These are phyloP conservation scores for Penicillium thymicola DNA, from an alignment of 2,329 filamentous ascomycete genomes.

Conservation along the genomic window DNA sequence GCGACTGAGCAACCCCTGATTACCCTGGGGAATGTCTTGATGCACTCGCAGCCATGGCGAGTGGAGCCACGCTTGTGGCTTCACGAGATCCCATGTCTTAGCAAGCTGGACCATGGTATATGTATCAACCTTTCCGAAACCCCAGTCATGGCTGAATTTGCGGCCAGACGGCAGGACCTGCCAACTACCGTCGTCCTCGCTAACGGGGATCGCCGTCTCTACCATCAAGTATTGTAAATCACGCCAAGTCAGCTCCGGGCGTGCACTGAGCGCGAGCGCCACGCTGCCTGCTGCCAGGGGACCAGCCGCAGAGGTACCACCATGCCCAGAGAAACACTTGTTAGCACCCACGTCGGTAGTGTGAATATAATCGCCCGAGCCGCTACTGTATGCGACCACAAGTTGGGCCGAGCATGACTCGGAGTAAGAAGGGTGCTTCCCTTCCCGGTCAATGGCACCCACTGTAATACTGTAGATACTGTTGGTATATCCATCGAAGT, in stretches of 20 bases:
- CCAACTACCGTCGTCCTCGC: constrained; percentile 72
- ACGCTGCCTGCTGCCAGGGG: constrained; percentile 90
- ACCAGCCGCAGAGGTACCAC: constrained; percentile 92
- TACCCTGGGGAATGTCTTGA: constrained; percentile 78
- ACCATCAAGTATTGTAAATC: constrained; percentile 91
- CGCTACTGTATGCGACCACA: constrained; percentile 95
- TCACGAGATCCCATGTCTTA: constrained; percentile 81
- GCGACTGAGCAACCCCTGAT: constrained; percentile 71
- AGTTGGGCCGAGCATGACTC: constrained; percentile 94
- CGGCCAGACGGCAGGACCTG: constrained; percentile 76
- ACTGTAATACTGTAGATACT: constrained; percentile 99
- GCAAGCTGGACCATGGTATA: constrained; percentile 80
- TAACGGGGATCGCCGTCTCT: constrained; percentile 76
- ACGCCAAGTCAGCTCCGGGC: constrained; percentile 86
- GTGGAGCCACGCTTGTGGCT: constrained; percentile 92
- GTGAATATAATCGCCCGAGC: constrained; percentile 82
- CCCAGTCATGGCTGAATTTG: constrained; percentile 90
- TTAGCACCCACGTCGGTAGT: constrained; percentile 91
- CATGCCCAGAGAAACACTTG: constrained; percentile 75
- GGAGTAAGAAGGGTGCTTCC: constrained; percentile 90
- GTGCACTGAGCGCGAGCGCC: constrained; percentile 77
- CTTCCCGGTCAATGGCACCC: constrained; percentile 82
- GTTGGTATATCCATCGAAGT: constrained; percentile 99
- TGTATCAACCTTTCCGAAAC: constrained; percentile 92
- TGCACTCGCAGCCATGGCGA: constrained; percentile 93